Conservation (phyloP, 2,329 filamentous ascomycete genomes). For the Rugonectria rugulosa region DNA sequence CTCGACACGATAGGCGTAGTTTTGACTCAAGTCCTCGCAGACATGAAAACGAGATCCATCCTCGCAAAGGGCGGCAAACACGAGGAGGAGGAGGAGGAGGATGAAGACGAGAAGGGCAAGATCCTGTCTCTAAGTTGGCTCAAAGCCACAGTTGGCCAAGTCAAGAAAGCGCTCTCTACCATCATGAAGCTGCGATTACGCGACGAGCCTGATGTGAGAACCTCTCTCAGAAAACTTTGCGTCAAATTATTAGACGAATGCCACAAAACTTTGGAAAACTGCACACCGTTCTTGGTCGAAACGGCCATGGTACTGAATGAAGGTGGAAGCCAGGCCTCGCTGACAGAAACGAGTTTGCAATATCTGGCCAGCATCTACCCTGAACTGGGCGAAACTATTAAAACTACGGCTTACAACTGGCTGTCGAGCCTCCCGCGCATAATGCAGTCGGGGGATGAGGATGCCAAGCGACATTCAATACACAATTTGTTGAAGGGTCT, state of each 20-base stretch:
- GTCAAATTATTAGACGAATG: slow-evolving; percentile 81
- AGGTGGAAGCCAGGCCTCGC: slow-evolving; percentile 49
- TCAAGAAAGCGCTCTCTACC: slow-evolving; percentile 82
- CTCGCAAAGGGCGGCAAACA: slow-evolving; percentile 48
- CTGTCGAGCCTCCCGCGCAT: slow-evolving; percentile 79
- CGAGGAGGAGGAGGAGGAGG: slow-evolving; percentile 36
- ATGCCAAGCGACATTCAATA: slow-evolving; percentile 75
- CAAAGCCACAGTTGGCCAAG: slow-evolving; percentile 78
- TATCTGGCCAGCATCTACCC: slow-evolving; percentile 70
- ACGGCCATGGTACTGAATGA: slow-evolving; percentile 76
- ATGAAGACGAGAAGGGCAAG: slow-evolving; percentile 41
- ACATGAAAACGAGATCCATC: slow-evolving; percentile 61
- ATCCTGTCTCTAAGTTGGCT: slow-evolving; percentile 70
- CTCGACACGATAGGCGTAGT: slow-evolving; percentile 65
- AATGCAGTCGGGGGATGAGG: slow-evolving; percentile 86
- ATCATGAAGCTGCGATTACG: slow-evolving; percentile 79
- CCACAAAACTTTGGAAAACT: slow-evolving; percentile 73
- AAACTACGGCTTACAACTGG: slow-evolving; percentile 81
- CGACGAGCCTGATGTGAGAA: slow-evolving; percentile 72
- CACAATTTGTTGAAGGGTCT: slow-evolving; percentile 80
- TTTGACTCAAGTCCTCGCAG: slow-evolving; percentile 63
- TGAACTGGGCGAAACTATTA: slow-evolving; percentile 69
- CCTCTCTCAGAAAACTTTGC: slow-evolving; percentile 74
- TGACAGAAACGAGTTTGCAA: slow-evolving; percentile 60
- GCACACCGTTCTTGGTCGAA: slow-evolving; percentile 77